A percentile compares a stretch with the other conserved stretches of the same genome.
phyloP scores from a whole-genome alignment of 2,329 filamentous ascomycete genomes.

The Pseudogymnoascus sp. region DNA sequence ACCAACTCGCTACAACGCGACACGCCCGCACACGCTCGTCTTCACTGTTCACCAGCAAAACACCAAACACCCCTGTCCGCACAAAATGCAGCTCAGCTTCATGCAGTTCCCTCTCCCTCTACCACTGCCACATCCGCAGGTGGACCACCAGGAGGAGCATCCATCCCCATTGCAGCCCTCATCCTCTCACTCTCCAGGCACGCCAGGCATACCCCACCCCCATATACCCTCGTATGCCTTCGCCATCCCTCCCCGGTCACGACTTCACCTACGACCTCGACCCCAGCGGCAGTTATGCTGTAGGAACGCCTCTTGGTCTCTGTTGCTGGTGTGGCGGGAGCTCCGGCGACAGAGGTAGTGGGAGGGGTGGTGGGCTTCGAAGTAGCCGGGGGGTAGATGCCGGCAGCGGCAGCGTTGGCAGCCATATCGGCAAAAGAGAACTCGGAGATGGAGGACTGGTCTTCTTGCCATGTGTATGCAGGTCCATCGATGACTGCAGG shows the following conservation, averaged over 20 bases:
- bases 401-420: neutral
- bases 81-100: neutral
- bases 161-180: neutral
- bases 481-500: neutral
- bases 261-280: slow-evolving; percentile 22
- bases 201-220: slow-evolving; percentile 26
- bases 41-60: neutral
- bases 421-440: neutral
- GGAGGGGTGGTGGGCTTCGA: neutral
- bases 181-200: slow-evolving; percentile 24
- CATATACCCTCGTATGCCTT: slow-evolving; percentile 27
- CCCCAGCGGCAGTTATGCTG: slow-evolving; percentile 16
- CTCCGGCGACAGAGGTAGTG: neutral
- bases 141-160: neutral
- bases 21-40: neutral
- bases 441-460: neutral
- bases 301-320: slow-evolving; percentile 17
- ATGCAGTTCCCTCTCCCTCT: neutral
- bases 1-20: neutral
- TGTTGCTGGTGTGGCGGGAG: neutral
- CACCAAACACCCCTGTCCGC: neutral
- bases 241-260: slow-evolving; percentile 24
- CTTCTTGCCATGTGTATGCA: neutral
- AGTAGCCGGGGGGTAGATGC: neutral
- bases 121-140: neutral